Evolutionary conservation across 2,329 filamentous ascomycete genomes (phyloP).

Genomic region (Ophiocordyceps camponoti-saundersi): DNA sequence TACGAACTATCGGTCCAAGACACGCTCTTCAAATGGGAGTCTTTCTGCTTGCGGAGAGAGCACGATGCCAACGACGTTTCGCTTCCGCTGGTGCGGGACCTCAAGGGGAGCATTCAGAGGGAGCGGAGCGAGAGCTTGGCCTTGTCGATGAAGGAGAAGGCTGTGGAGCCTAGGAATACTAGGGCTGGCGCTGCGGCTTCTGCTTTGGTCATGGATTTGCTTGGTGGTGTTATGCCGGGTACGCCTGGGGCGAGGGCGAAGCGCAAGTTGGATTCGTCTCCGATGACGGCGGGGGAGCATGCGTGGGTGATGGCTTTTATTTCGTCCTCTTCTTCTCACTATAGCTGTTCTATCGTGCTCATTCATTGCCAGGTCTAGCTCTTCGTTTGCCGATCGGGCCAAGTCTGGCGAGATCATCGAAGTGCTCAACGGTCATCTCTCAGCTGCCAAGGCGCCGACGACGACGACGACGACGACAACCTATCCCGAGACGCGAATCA

Average conservation of each 20-base stretch:
- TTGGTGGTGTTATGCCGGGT: slow-evolving; percentile 52
- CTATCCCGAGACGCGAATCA: slow-evolving; percentile 61
- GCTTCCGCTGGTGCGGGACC: slow-evolving; percentile 52
- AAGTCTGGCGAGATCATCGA: slow-evolving; percentile 74
- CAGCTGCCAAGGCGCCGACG: slow-evolving; percentile 49
- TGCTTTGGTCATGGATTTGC: slow-evolving; percentile 66
- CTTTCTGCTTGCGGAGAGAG: slow-evolving; percentile 90
- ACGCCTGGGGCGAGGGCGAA: slow-evolving; percentile 29
- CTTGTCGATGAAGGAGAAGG: slow-evolving; percentile 50
- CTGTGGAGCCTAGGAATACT: slow-evolving; percentile 40
- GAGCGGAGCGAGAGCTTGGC: slow-evolving; percentile 46
- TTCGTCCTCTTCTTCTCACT: not conserved
- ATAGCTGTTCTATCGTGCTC: not conserved
- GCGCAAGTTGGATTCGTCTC: not conserved
- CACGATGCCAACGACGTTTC: slow-evolving; percentile 53
- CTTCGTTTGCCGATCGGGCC: slow-evolving; percentile 52
- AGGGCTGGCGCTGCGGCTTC: slow-evolving; percentile 19
- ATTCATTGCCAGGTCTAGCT: slow-evolving; percentile 7
- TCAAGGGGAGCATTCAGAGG: slow-evolving; percentile 77
- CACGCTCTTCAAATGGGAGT: slow-evolving; percentile 97
- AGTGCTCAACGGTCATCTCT: slow-evolving; percentile 62
- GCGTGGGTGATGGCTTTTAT: slow-evolving; percentile 9
- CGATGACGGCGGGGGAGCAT: not conserved
- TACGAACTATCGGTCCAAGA: slow-evolving; percentile 72
- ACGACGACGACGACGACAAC: slow-evolving; percentile 55